These are phyloP conservation scores for Metarhizium sp. DNA, from an alignment of 2,329 filamentous ascomycete species.

Conservation along the genomic window DNA sequence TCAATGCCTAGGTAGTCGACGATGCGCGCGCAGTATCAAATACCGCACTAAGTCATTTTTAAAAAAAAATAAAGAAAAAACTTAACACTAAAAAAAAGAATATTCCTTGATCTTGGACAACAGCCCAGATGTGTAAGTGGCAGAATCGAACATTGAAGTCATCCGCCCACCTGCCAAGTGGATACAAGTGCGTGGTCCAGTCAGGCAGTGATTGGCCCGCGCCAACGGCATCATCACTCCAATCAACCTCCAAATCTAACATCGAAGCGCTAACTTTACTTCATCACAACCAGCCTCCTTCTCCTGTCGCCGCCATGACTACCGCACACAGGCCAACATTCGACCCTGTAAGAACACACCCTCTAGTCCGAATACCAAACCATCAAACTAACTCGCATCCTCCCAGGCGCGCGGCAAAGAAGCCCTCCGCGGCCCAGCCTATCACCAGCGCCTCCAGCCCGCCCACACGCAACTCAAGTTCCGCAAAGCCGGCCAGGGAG, in stretches of 20 bases:
- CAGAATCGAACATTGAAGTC: too few species aligned
- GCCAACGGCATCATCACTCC: neutral
- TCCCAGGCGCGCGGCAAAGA: constrained; percentile 82
- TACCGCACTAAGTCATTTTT: too few species aligned
- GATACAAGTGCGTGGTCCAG: neutral
- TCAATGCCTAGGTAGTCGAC: too few species aligned
- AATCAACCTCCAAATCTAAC: neutral
- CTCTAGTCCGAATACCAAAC: neutral
- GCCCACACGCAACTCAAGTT: constrained; percentile 91
- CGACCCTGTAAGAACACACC: constrained; percentile 59
- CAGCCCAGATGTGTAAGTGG: too few species aligned
- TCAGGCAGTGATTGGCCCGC: neutral
- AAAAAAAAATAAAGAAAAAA: too few species aligned
- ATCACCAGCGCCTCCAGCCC: constrained; percentile 90
- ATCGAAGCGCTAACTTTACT: neutral
- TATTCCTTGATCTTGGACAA: too few species aligned
- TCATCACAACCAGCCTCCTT: neutral
- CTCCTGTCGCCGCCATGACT: constrained; percentile 39
- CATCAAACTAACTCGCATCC: constrained; percentile 12
- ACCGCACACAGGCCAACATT: constrained; percentile 82
- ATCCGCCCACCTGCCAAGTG: neutral
- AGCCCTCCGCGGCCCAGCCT: constrained; percentile 82
- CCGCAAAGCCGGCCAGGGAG: constrained; percentile 79
- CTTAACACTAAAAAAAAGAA: too few species aligned
- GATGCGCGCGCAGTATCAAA: too few species aligned